Conservation (phyloP, 1,139 yeast genomes). For the Lodderomyces margitis region DNA sequence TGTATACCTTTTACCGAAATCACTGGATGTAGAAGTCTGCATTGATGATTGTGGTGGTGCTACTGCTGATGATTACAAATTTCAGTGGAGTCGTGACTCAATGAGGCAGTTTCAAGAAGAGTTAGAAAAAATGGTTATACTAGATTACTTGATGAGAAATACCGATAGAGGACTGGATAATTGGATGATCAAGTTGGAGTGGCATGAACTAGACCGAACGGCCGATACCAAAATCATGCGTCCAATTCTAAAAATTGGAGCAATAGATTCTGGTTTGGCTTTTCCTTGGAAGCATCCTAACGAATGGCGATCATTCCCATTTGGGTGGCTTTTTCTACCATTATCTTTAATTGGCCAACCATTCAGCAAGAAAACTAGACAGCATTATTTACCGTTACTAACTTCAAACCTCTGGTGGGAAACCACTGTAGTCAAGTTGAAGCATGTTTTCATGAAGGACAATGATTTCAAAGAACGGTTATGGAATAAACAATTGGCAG, state of each 20-base stretch:
- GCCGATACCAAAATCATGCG: slow-evolving; percentile 14
- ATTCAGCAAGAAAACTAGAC: slow-evolving; percentile 54
- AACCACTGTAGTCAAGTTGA: slow-evolving; percentile 47
- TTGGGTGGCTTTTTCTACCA: slow-evolving; percentile 76
- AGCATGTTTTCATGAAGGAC: slow-evolving; percentile 53
- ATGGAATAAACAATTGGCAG: slow-evolving; percentile 70
- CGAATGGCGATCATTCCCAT: slow-evolving; percentile 79
- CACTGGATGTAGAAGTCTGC: slow-evolving; percentile 19
- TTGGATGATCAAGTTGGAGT: slow-evolving; percentile 69
- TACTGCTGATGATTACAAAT: slow-evolving; percentile 22
- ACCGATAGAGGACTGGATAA: slow-evolving; percentile 76
- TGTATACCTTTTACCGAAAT: slow-evolving; percentile 20
- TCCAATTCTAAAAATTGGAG: slow-evolving; percentile 59
- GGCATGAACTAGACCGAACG: slow-evolving; percentile 29
- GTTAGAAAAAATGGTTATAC: slow-evolving; percentile 64
- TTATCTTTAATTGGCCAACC: slow-evolving; percentile 65
- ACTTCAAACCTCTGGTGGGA: slow-evolving; percentile 76
- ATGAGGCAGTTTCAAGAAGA: slow-evolving; percentile 57
- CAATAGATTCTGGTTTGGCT: slow-evolving; percentile 74
- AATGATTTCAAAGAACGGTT: slow-evolving; percentile 62
- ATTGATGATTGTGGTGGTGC: slow-evolving; percentile 4
- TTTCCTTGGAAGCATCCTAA: slow-evolving; percentile 86
- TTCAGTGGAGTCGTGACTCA: slow-evolving; percentile 55
- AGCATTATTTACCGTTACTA: slow-evolving; percentile 57
- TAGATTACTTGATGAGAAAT: slow-evolving; percentile 72